These are phyloP conservation scores for Phytophthora colocasiae DNA, from an alignment of 352 stramenopile genomes.

Conservation along the genomic window DNA sequence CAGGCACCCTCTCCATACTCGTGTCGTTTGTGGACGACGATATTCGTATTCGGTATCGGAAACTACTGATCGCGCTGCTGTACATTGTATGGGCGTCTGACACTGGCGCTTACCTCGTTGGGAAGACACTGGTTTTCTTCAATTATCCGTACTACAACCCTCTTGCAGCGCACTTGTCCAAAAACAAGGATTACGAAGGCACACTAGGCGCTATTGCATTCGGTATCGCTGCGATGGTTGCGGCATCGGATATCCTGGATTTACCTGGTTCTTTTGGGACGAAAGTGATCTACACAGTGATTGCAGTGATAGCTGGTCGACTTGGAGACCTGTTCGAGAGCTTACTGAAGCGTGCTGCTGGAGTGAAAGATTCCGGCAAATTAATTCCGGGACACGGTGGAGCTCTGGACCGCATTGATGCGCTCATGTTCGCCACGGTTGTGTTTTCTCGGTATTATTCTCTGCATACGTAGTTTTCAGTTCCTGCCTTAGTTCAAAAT, in stretches of 20 bases:
- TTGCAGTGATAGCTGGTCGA: slow-evolving; percentile 93
- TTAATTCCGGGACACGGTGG: slow-evolving; percentile 95
- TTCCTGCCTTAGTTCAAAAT: too few species aligned
- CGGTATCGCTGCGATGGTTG: slow-evolving; percentile 87
- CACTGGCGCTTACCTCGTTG: slow-evolving; percentile 93
- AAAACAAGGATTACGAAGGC: slow-evolving; percentile 97
- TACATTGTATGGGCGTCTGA: slow-evolving; percentile 84
- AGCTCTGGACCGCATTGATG: slow-evolving; percentile 95
- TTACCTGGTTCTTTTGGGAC: slow-evolving; percentile 78
- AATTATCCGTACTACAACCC: slow-evolving; percentile 83
- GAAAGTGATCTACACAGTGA: slow-evolving; percentile 78
- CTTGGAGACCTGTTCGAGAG: slow-evolving; percentile 95
- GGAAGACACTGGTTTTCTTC: slow-evolving; percentile 86
- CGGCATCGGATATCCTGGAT: slow-evolving; percentile 61
- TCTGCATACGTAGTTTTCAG: slow-evolving; percentile 17
- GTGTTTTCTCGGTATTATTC: slow-evolving; percentile 63
- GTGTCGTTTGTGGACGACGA: slow-evolving; percentile 65
- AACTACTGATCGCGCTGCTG: slow-evolving; percentile 65
- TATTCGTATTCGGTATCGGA: slow-evolving; percentile 55
- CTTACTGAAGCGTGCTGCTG: slow-evolving; percentile 94
- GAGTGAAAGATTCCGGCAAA: slow-evolving; percentile 94
- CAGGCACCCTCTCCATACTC: slow-evolving; percentile 51
- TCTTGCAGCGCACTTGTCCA: slow-evolving; percentile 90
- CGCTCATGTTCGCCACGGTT: slow-evolving; percentile 89
- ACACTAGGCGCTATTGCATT: slow-evolving; percentile 84